Evolutionary conservation across 768 basidiomycete species (phyloP), one percentile per base, ranked within the genome.

Genomic region (Gloeopeniophorella convolvens): DNA sequence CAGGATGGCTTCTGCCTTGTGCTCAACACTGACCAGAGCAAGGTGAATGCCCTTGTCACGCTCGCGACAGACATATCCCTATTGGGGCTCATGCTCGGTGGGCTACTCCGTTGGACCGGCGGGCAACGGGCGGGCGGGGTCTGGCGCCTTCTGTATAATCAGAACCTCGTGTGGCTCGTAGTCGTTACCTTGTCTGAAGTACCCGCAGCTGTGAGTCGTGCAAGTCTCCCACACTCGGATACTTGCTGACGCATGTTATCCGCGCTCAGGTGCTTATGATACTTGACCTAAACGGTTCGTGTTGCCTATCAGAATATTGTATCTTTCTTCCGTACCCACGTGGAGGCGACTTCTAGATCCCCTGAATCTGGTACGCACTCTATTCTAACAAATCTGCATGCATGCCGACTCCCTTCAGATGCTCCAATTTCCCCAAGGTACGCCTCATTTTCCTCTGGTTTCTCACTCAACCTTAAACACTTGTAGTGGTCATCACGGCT

Each of bases 81-180:
- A 11, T 43, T 51, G 6, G 5, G 3, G 2, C 43, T 51, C 23
- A 45, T 45, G 50, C 23, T 51, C 11, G 18, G 10, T 3, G 50
- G 50, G 5, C 21, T 51, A 13, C 33, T 39, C 13, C 50, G 50
- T 18, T 51, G 50, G 50, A 24, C 33, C n/a, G 18, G 27, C 15
- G 23, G 30, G 5, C 50, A 15, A 32, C 6, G 3, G 24, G 5
- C 3, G 16, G 36, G 43, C 4, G 35, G 43, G 2, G n/a, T 39
- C 16, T 51, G 36, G 50, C 9, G 13, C 36, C 12, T 45, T 15
- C 36, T 51, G 26, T 51, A 40, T 13, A 32, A 15, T 26, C 16
- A 51, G 50, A 37, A 43, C 13, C 21, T 45, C 23, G 13, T 21
- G 15, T 45, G 42, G 30, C 30, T 51, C n/a, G 10, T 45, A 8